phyloP scores from a whole-genome alignment of 352 stramenopile genomes.

The Pythium aphanidermatum region DNA sequence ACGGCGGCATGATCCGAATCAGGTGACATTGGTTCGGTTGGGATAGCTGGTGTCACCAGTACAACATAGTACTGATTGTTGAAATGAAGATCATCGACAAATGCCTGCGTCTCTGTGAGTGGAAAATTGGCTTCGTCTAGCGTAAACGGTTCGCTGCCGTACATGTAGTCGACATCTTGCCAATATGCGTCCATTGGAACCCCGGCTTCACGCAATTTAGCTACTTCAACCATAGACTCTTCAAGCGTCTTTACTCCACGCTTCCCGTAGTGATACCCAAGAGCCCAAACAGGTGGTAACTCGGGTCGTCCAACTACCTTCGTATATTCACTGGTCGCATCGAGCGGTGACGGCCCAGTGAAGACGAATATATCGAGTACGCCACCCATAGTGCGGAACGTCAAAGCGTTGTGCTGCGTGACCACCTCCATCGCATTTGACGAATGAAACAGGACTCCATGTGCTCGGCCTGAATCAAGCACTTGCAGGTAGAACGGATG shows the following conservation, averaged over 20 bases:
- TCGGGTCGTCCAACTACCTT: constrained; percentile 59
- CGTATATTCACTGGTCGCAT: constrained; percentile 75
- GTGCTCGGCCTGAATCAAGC: constrained; percentile 30
- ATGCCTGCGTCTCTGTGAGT: constrained; percentile 26
- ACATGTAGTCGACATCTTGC: constrained; percentile 66
- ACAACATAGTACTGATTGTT: constrained; percentile 75
- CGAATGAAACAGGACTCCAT: constrained; percentile 76
- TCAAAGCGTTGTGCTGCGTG: constrained; percentile 50
- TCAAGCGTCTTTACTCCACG: constrained; percentile 30
- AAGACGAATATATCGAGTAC: constrained; percentile 83
- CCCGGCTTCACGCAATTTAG: constrained; percentile 27
- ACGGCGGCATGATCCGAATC: constrained; percentile 1
- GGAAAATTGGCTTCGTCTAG: constrained; percentile 56
- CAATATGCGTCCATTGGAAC: constrained; percentile 79
- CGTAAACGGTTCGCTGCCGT: constrained; percentile 44
- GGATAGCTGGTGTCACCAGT: constrained; percentile 63
- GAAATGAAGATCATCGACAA: constrained; percentile 78
- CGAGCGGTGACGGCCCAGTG: constrained; percentile 36
- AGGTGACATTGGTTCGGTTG: constrained; percentile 1
- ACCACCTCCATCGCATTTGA: constrained; percentile 87
- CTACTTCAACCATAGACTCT: constrained; percentile 28
- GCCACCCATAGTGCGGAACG: constrained; percentile 73
- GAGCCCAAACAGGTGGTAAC: constrained; percentile 80
- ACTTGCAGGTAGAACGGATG: constrained; percentile 78
- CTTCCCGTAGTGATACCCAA: constrained; percentile 78